Evolutionary conservation across 192 early-diverging fungal genomes (phyloP), one percentile per base, ranked within the genome.

Genomic region (Backusella liffmaniae): DNA sequence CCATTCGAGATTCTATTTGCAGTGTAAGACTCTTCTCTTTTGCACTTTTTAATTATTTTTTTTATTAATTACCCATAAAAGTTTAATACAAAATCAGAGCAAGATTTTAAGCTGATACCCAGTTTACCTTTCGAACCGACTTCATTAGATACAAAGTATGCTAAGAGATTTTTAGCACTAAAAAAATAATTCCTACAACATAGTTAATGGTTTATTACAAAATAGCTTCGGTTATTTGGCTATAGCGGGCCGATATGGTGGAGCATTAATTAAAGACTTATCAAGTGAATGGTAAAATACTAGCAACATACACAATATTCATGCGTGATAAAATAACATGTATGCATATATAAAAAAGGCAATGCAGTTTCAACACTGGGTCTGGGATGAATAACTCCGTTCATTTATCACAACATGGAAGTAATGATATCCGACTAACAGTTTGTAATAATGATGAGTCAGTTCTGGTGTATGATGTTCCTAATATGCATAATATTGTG

Each of bases 381-480:
- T 59, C 21, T 59, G 53, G 53, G 10, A 59, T 59, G 53, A 59
- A 59, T 9, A 59, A 59, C 53, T 59, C 53, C 10, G 26, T 59
- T 26, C 56, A 62, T 62, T 29, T 62, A 29, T 62, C 56, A 62
- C 56, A 62, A 29, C 56, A 62, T 13, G 56, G 56, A 62, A 10
- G 26, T 5, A 12, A 62, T 13, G 56, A 62, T 62, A 62, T 62
- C 3, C 56, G 56, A 9, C 12, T 62, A 62, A 62, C 56, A 26
- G 56, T 62, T 29, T 62, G 56, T 62, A 62, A 62, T 62, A 62
- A 62, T 29, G 56, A 62, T 62, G 56, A 62, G 12, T 62, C 56
- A 29, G 56, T 62, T 62, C 56, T 62, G 2, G 56, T 62, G 21
- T 62, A 62, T 62, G 56, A 62, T 62, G 56, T 62, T 12, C 56